Percentiles rank a stretch among this genome's conserved stretches.
These are phyloP conservation scores for Tetrahymena thermophila DNA, from an alignment of 73 alveolate species.

Conservation along the genomic window DNA sequence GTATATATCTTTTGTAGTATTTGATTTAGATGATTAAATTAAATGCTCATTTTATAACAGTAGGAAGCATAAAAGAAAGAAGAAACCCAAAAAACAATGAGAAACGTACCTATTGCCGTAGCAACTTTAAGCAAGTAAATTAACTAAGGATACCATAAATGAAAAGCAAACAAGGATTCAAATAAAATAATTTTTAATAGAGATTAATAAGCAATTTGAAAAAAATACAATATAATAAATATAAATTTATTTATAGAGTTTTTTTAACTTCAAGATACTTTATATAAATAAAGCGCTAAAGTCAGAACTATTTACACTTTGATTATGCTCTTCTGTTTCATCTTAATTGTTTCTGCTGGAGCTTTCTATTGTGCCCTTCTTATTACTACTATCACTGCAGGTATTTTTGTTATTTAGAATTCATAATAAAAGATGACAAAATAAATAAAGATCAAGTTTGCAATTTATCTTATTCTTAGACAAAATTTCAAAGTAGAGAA, in stretches of 20 bases:
- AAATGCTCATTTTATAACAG: neutral
- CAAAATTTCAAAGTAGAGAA: too few relatives aligned
- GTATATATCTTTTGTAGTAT: neutral
- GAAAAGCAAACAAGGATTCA: too few relatives aligned
- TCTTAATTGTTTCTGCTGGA: neutral
- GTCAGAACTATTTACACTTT: neutral
- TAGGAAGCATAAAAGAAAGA: neutral
- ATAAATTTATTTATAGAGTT: too few relatives aligned
- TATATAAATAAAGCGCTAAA: neutral
- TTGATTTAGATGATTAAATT: neutral
- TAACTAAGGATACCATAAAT: neutral
- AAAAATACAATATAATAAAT: too few relatives aligned
- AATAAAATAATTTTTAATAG: too few relatives aligned
- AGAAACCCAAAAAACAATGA: neutral
- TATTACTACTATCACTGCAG: neutral
- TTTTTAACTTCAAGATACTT: neutral
- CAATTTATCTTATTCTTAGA: too few relatives aligned
- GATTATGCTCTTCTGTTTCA: neutral
- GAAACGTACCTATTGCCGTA: neutral
- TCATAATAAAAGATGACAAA: neutral
- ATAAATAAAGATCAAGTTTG: too few relatives aligned
- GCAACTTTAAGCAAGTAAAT: neutral
- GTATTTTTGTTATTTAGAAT: neutral
- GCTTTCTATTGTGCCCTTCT: neutral
- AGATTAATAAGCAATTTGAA: too few relatives aligned